These are phyloP conservation scores for Cornus suecica DNA, from an alignment of 148 eudicot genomes.

Conservation along the genomic window DNA sequence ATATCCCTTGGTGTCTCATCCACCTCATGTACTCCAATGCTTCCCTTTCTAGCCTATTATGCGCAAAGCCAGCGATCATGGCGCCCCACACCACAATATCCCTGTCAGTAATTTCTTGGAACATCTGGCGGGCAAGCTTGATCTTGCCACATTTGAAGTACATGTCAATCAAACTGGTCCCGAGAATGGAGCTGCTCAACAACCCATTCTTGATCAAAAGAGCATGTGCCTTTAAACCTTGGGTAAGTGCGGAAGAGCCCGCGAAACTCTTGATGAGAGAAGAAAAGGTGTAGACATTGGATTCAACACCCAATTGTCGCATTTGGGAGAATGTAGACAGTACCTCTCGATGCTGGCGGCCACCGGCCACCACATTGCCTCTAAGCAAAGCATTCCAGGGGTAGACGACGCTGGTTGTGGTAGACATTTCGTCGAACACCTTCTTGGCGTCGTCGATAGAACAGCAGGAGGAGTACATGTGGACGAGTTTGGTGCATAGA, in stretches of 20 bases:
- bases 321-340: constrained; percentile 41
- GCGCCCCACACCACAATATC: constrained; percentile 92
- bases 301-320: constrained; percentile 71
- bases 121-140: constrained; percentile 59
- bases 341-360: constrained; percentile 40
- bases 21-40: constrained; percentile 53
- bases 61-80: constrained; percentile 83
- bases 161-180: constrained; percentile 79
- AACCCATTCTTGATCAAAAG: constrained; percentile 82
- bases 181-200: constrained; percentile 39
- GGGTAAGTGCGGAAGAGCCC: constrained; percentile 52
- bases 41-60: constrained; percentile 53
- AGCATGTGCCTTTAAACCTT: constrained; percentile 70
- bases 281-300: constrained; percentile 75
- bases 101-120: constrained; percentile 63
- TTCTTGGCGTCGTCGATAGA: constrained; percentile 54
- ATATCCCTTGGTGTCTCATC: constrained; percentile 60
- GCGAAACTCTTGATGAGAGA: constrained; percentile 88
- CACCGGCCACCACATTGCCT: constrained; percentile 73
- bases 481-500: constrained; percentile 57
- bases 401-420: constrained; percentile 50
- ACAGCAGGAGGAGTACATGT: constrained; percentile 76
- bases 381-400: constrained; percentile 92
- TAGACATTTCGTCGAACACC: constrained; percentile 43
- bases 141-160: constrained; percentile 88